Conservation (phyloP, 2,329 filamentous ascomycete genomes). For the Botryosphaeria dothidea region DNA sequence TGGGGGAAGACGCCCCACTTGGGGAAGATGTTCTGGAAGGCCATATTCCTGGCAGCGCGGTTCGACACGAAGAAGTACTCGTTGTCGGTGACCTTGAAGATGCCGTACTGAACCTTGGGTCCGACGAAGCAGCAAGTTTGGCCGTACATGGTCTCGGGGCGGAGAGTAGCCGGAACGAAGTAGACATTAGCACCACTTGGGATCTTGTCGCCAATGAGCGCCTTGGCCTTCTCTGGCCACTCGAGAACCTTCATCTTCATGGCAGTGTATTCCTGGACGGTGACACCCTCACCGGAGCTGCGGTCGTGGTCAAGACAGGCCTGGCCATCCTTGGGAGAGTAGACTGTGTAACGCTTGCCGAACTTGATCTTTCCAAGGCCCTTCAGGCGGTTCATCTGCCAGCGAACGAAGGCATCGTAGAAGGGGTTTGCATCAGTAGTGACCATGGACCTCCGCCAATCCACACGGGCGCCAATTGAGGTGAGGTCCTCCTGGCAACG, state of each 20-base stretch:
- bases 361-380: conserved; percentile 92
- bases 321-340: conserved; percentile 85
- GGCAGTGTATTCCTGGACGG: conserved; percentile 88
- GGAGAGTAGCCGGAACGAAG: conserved; percentile 86
- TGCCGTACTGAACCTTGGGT: conserved; percentile 82
- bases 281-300: conserved; percentile 76
- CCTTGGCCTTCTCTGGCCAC: conserved; percentile 77
- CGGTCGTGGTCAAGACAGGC: conserved; percentile 88
- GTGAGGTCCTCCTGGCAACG: conserved; percentile 76
- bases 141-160: conserved; percentile 98
- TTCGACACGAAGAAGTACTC: conserved; percentile 86
- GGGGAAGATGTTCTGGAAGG: conserved; percentile 84
- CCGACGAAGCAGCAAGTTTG: conserved; percentile 96
- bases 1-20: conserved; percentile 74
- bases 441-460: conserved; percentile 90
- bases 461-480: conserved; percentile 81
- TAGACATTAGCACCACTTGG: conserved; percentile 78
- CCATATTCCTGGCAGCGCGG: conserved; percentile 89
- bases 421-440: conserved; percentile 97
- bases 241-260: conserved; percentile 89
- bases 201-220: conserved; percentile 73
- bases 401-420: conserved; percentile 92
- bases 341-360: conserved; percentile 89
- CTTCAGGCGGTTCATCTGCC: conserved; percentile 94
- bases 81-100: conserved; percentile 68